phyloP scores from a whole-genome alignment of 2,329 filamentous ascomycete genomes.

The Cytospora piceicola region DNA sequence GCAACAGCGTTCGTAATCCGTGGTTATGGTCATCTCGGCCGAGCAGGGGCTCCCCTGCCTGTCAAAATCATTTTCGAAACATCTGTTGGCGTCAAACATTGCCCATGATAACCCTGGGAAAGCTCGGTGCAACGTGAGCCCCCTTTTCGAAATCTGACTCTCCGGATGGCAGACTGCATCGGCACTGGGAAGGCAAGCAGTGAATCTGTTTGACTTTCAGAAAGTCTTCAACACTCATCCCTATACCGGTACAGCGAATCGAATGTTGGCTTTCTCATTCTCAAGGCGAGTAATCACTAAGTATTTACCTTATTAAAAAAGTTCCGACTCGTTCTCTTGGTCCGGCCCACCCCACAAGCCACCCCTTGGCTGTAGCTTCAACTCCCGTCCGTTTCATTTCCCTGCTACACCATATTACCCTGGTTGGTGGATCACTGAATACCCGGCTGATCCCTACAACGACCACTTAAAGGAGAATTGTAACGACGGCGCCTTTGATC shows the following conservation, averaged over 20 bases:
- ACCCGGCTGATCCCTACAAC: neutral
- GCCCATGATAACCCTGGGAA: neutral
- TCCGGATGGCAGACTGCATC: neutral
- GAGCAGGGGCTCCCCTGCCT: neutral
- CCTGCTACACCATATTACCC: conserved; percentile 2
- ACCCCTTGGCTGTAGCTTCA: neutral
- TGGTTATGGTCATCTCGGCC: neutral
- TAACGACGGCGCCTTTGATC: neutral
- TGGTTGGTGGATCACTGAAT: conserved; percentile 21
- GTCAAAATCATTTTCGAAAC: neutral
- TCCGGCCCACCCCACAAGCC: neutral
- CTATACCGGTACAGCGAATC: neutral
- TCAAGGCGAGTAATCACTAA: neutral
- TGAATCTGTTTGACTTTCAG: neutral
- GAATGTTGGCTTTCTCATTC: neutral
- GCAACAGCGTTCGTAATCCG: too few species aligned
- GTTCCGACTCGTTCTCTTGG: neutral
- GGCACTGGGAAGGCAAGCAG: neutral
- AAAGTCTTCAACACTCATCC: neutral
- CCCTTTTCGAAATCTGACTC: neutral
- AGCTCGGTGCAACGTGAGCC: neutral
- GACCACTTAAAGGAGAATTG: neutral
- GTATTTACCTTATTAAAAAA: neutral
- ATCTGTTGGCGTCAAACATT: neutral
- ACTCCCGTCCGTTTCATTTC: conserved; percentile 19